Evolutionary conservation across 768 basidiomycete species (phyloP), one percentile per base, ranked within the genome.

Genomic region (Mycena vitilis): DNA sequence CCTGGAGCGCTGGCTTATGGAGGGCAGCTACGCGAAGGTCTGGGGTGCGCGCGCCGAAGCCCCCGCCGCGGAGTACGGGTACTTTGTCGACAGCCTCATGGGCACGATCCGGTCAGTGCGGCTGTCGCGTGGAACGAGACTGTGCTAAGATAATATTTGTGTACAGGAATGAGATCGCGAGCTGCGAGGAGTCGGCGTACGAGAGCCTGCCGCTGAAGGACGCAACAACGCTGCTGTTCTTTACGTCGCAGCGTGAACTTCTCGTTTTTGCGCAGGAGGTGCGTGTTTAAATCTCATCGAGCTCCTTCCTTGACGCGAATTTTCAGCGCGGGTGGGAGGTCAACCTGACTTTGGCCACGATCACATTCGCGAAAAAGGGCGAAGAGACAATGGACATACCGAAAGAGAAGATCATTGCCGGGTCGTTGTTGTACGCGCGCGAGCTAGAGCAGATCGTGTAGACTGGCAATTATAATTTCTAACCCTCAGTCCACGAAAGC

Each of bases 1-100:
- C 77, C 88, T 96, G 68, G 97, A 99, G 78, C 86, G 93, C 57
- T 98, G 96, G 94, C 86, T 99, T 52, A 99, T 99, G 97, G 97
- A 99, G 78, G 97, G 97, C 45, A 93, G 93, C 74, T 99, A 99
- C 79, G 95, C 94, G 80, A 97, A 97, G 78, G 97, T 98, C 13
- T 99, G 96, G 94, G 90, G 93, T 75, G 96, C 96, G 44, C 88
- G 96, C 71, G 94, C 94, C 71, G 91, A 95, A 74, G 94, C 96
- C 2, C 95, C 96, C 1, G 89, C 93, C 44, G 94, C 95, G 70
- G 97, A 99, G 77, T 98, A 98, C 84, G 94, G 92, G 73, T 94
- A 94, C 83, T 95, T 98, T 74, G 89, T 98, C 12, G 94, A 96
- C 75, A 93, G 93, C 73, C 82, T 98, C 74, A 95, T 98, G 91